Evolutionary conservation across 2,329 filamentous ascomycete genomes (phyloP).

Genomic region (Pseudocercospora musae): DNA sequence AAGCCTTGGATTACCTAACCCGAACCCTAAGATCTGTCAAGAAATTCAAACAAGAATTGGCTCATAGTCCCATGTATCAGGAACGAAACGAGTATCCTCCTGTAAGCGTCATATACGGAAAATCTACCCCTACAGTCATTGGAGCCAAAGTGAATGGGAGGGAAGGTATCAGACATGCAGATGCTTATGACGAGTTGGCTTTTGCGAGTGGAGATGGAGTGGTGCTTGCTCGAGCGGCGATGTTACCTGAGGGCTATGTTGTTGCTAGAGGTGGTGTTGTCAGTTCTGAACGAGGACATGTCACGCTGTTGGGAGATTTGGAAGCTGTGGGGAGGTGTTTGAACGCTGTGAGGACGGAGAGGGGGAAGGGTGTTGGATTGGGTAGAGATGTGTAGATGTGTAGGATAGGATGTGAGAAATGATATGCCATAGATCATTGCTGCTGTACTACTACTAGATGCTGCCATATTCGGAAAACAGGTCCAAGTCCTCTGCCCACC

Average conservation of each 20-base stretch:
- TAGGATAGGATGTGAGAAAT: too few species aligned
- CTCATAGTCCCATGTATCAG: slow-evolving; percentile 58
- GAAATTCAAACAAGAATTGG: slow-evolving; percentile 72
- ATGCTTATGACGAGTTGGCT: slow-evolving; percentile 80
- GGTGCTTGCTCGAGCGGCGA: slow-evolving; percentile 77
- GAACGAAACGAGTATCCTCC: slow-evolving; percentile 75
- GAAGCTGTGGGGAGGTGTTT: slow-evolving; percentile 75
- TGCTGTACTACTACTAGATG: not conserved
- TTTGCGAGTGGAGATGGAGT: slow-evolving; percentile 90
- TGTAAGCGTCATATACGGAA: slow-evolving; percentile 78
- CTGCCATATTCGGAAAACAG: not conserved
- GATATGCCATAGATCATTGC: not conserved
- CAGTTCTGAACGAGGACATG: slow-evolving; percentile 78
- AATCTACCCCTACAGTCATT: slow-evolving; percentile 79
- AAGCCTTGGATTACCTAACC: slow-evolving; percentile 64
- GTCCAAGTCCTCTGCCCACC: not conserved
- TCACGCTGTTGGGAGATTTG: slow-evolving; percentile 81
- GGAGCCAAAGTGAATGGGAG: slow-evolving; percentile 70
- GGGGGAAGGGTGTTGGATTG: slow-evolving; percentile 69
- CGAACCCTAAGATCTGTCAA: slow-evolving; percentile 70
- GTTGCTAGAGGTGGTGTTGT: slow-evolving; percentile 71
- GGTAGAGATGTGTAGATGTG: slow-evolving; percentile 37
- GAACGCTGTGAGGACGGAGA: slow-evolving; percentile 62
- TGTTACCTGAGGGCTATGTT: slow-evolving; percentile 77
- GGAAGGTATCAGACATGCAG: slow-evolving; percentile 70